Evolutionary conservation across 257 asterid genomes (phyloP).

Genomic region (Primulina huaijiensis): DNA sequence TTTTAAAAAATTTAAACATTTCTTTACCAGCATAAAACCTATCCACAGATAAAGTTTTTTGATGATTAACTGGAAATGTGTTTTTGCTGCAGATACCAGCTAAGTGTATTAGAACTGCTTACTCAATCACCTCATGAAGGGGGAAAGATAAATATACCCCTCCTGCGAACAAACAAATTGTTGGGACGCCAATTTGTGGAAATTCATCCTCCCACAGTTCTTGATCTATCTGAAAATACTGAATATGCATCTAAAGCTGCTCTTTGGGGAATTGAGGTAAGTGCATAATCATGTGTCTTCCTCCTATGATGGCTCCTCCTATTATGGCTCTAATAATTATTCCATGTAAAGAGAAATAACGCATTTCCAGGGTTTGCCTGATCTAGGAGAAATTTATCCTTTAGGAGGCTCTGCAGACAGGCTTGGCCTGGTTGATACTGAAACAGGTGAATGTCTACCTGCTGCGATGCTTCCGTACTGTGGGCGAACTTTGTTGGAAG

Average conservation of each 20-base stretch:
- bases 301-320: not conserved
- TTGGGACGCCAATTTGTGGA: slow-evolving; percentile 46
- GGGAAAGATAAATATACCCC: slow-evolving; percentile 39
- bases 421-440: slow-evolving; percentile 87
- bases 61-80: slow-evolving; percentile 21
- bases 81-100: slow-evolving; percentile 65
- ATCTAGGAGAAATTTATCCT: slow-evolving; percentile 97
- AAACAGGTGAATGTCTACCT: slow-evolving; percentile 93
- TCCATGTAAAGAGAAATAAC: slow-evolving; percentile 38
- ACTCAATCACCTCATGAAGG: slow-evolving; percentile 54
- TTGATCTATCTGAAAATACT: slow-evolving; percentile 75
- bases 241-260: slow-evolving; percentile 93
- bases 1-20: slow-evolving; percentile 6
- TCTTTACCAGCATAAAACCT: not conserved
- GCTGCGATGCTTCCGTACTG: slow-evolving; percentile 99
- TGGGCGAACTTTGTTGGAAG: slow-evolving; percentile 93
- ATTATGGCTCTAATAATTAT: slow-evolving; percentile 9
- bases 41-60: slow-evolving; percentile 7
- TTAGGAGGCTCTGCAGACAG: slow-evolving; percentile 98
- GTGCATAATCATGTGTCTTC: slow-evolving; percentile 34
- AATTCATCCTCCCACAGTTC: slow-evolving; percentile 82
- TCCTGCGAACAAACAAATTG: slow-evolving; percentile 42
- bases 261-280: slow-evolving; percentile 92
- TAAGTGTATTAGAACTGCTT: slow-evolving; percentile 75
- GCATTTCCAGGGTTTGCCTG: slow-evolving; percentile 90